These are phyloP conservation scores for Camelina hispida DNA, from an alignment of 345 rosid genomes.

Conservation along the genomic window DNA sequence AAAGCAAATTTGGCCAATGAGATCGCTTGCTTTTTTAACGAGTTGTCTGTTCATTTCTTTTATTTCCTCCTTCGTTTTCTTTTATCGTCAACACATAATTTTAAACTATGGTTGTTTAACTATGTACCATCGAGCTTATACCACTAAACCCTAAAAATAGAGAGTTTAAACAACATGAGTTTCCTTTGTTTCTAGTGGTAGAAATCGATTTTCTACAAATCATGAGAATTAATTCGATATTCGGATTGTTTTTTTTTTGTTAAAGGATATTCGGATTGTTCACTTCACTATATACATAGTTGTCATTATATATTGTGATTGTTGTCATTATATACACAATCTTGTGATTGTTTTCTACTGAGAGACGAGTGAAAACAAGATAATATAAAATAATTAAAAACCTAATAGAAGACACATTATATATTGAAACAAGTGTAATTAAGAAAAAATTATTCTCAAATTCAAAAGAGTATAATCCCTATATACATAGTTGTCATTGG, in stretches of 20 bases:
- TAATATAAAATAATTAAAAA: neutral
- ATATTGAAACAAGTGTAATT: neutral
- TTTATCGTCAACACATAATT: neutral
- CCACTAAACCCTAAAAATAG: constrained; percentile 4
- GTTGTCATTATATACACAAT: neutral
- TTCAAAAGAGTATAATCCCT: neutral
- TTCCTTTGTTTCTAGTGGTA: neutral
- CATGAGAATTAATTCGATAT: neutral
- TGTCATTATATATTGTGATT: no score
- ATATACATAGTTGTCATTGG: neutral
- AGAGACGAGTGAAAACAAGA: neutral
- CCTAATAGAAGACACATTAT: neutral
- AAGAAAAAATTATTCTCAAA: neutral
- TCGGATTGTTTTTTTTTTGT: no score
- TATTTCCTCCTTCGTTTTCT: constrained; percentile 1
- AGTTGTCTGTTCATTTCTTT: constrained; percentile 18
- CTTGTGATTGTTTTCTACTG: neutral
- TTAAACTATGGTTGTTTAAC: constrained; percentile 1
- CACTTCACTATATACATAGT: neutral
- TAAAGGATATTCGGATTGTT: no score
- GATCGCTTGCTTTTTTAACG: constrained; percentile 15
- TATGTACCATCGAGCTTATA: neutral
- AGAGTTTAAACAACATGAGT: neutral
- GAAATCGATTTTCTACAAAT: neutral
- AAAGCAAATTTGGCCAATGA: constrained; percentile 37